Base-by-base conservation (phyloP, 495 filamentous ascomycete genomes). In the Aspergillus kassunensis region DNA sequence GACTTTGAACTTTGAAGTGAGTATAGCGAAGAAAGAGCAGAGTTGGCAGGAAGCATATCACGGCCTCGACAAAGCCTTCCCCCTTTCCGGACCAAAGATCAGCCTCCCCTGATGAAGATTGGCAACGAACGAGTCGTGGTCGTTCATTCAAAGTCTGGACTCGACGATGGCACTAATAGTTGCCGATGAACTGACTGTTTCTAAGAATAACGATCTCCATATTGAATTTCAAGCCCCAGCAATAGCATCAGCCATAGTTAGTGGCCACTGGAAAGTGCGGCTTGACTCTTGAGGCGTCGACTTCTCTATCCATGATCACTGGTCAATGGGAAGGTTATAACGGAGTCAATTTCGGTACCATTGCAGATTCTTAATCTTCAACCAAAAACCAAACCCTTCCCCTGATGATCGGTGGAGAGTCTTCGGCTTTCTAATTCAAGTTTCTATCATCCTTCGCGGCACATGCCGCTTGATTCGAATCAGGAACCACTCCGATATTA, bases 321-420 rank as follows among this genome's bases (percentile, higher is more conserved):
- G 37, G 7, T 19, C 9, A 20, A 6, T 33, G 29, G 20, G 4
- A 34, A 6, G 15, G 35, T 7, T 27, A 27, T 27, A 27, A 4
- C 9, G 9, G 24, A 27, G 4, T 27, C 24, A 4, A 4, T 9
- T 21, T 40, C 18, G 37, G 37, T 21, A 31, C 44, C 44, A 46
- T 18, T 1, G 30, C 4, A 19, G 6, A 15, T 34, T 24, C 18
- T 34, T 34, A 13, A 24, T 24, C 18, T 34, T 34, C 9, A 24
- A 33, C 18, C 43, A 45, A 30, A 33, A 46, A n/a, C 24, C 30
- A 25, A 56, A 43, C 29, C 44, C 30, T 53, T 58, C 59, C 53
- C 53, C 55, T 62, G 55, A 56, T 58, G 59, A 58, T 58, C 55
- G 52, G 59, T 58, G 59, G 59, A 56, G 53, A 34, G 12, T 20